Evolutionary conservation across 345 rosid genomes (phyloP), one percentile per base, ranked within the genome.

Genomic region (Aquilaria yunnanensis): DNA sequence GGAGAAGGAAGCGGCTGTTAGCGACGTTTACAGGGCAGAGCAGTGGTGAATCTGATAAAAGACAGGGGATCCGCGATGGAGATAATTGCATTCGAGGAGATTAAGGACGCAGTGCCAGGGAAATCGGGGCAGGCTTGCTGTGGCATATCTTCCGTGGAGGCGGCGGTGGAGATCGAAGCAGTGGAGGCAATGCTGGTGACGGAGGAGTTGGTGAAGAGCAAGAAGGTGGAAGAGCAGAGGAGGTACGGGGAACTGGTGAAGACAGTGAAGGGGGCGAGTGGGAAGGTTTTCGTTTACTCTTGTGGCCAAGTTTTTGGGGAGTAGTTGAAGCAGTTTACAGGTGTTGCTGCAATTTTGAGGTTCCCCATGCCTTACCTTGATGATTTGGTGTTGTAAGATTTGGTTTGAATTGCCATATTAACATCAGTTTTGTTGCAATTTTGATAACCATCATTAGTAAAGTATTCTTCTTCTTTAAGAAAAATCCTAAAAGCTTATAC

Each of bases 111-210:
- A 34, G 12, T 65, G 10, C 12, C 23, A 29, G 1, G 2, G 0
- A 51, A 55, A 12, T 56, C 47, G n/a, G 74, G 60, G 12, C 57
- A 49, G 2, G 74, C 58, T 0, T 65, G 74, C 23, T 71, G 61
- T 32, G 70, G 74, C 6, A 16, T 66, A 2, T 47, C n/a, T 13
- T 50, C 31, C 5, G 59, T 71, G 31, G 70, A 60, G 41, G 43
- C 11, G 1, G 74, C 66, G 2, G 46, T 30, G 0, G 66, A 71
- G 61, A 54, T 70, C 51, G 51, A 2, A 48, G 66, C 50, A 0
- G 55, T 71, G 14, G 59, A 60, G 34, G 61, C 70, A 0, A 57
- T 71, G n/a, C 32, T 71, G 59, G 61, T 65, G 12, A 65, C 54
- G 4, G 74, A 60, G 43, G 66, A 71, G 14, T 50, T 71, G 58